Base-by-base conservation (phyloP, 768 basidiomycete genomes). In the Clitopilus hobsonii region DNA sequence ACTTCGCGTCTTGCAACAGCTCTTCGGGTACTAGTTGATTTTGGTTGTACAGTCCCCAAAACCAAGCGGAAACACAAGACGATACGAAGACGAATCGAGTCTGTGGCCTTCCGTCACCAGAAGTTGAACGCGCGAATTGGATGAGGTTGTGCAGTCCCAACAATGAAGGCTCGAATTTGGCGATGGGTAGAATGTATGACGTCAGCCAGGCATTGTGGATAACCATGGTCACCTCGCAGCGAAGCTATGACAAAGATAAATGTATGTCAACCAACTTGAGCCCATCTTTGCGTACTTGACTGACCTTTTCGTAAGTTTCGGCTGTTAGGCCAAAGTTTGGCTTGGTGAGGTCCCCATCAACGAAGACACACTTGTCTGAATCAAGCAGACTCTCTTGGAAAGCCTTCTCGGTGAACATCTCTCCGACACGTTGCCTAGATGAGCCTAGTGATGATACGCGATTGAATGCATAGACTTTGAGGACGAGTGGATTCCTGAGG, bases 381-480 rank as follows among this genome's bases (percentile, higher is more conserved):
- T 49, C 27, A 23, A 49, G 27, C 22, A 49, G 27, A 23, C n/a
- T 27, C 11, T 8, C 5, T n/a, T 24, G 22, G 23, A 14, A 49
- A 49, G 24, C 48, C 48, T 49, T 49, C 16, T 49, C 48, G 8
- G 48, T 14, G 18, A 49, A 49, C 32, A 14, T 11, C 32, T 36
- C 32, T 3, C 32, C 32, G n/a, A 36, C 32, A 11, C 32, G 32
- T 14, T 36, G 2, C 3, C 32, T 11, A 11, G 32, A 36, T 4
- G 32, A 36, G 4, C 32, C 32, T 14, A 36, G 10, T 3, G 13
- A 4, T 10, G 32, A 36, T 4, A n/a, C 32, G 32, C 60, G 41
- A 22, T 60, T 57, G 20, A 78, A 69, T 1, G 74, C 73, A 2
- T 77, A 77, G 32, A 74, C 59, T 16, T 65, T 60, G 36, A 71